These are phyloP conservation scores for Aspergillus sp. DNA, from an alignment of 2,329 filamentous ascomycete species.

Conservation along the genomic window DNA sequence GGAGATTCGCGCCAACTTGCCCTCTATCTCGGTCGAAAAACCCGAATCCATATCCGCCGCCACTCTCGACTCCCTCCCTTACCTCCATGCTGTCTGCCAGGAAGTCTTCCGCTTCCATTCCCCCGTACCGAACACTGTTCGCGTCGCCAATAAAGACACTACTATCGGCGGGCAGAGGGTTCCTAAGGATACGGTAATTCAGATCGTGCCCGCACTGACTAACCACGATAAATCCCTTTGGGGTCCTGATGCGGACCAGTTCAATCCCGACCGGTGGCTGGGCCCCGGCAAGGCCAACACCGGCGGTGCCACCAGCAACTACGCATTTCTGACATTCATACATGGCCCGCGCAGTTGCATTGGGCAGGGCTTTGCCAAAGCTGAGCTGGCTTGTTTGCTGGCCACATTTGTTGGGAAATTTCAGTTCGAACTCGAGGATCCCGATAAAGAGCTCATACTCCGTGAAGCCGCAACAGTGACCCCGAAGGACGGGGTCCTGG, in stretches of 20 bases:
- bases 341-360: slow-evolving; percentile 87
- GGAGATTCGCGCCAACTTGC: slow-evolving; percentile 66
- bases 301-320: slow-evolving; percentile 75
- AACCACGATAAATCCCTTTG: slow-evolving; percentile 71
- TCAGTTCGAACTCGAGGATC: slow-evolving; percentile 65
- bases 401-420: slow-evolving; percentile 77
- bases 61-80: slow-evolving; percentile 69
- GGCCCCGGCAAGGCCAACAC: slow-evolving; percentile 55
- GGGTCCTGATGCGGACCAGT: slow-evolving; percentile 72
- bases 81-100: slow-evolving; percentile 75
- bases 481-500: slow-evolving; percentile 70
- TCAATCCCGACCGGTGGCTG: slow-evolving; percentile 79
- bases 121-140: slow-evolving; percentile 70
- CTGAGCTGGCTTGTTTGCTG: slow-evolving; percentile 81
- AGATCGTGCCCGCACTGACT: slow-evolving; percentile 65
- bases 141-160: slow-evolving; percentile 66
- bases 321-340: slow-evolving; percentile 76
- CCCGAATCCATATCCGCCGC: slow-evolving; percentile 65
- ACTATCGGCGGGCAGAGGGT: slow-evolving; percentile 64
- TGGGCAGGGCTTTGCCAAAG: slow-evolving; percentile 75
- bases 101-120: slow-evolving; percentile 74
- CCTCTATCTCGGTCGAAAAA: slow-evolving; percentile 55
- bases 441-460: slow-evolving; percentile 62
- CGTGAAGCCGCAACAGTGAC: slow-evolving; percentile 70
- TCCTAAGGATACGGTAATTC: slow-evolving; percentile 69